Conservation (phyloP, 164 flowering plant genomes). For the Cinnamomum chago region DNA sequence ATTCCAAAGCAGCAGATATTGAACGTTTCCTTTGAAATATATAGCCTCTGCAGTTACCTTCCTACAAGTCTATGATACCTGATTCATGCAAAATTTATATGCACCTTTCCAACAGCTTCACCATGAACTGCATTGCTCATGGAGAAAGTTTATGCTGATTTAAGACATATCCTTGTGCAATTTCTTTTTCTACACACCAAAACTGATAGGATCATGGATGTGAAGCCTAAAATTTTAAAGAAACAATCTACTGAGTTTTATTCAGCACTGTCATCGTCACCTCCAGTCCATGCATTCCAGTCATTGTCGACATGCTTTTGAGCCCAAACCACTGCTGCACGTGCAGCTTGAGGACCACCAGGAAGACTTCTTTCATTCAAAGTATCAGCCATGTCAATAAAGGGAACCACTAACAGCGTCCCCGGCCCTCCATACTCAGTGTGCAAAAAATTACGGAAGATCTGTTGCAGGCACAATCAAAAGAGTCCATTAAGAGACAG, state of each 20-base stretch:
- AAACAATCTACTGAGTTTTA: neutral
- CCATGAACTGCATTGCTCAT: neutral
- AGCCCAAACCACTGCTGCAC: slow-evolving; percentile 86
- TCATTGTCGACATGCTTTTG: slow-evolving; percentile 81
- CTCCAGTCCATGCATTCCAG: slow-evolving; percentile 86
- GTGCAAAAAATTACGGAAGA: slow-evolving; percentile 62
- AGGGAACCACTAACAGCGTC: slow-evolving; percentile 74
- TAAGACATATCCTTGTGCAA: neutral
- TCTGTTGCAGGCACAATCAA: slow-evolving; percentile 37
- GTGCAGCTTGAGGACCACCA: slow-evolving; percentile 89
- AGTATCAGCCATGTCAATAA: slow-evolving; percentile 91
- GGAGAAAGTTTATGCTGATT: neutral
- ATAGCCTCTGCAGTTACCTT: neutral
- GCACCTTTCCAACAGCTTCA: too few species aligned
- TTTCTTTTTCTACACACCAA: neutral
- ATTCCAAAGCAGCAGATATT: neutral
- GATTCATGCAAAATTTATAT: neutral
- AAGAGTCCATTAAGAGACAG: neutral
- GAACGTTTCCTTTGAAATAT: neutral
- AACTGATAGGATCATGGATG: neutral
- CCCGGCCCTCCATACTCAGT: slow-evolving; percentile 96
- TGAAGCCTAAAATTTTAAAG: too few species aligned
- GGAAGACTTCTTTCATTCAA: slow-evolving; percentile 70
- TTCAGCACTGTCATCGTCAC: slow-evolving; percentile 9
- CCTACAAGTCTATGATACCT: neutral